These are phyloP conservation scores for Babesia bovis DNA, from an alignment of 169 alveolate species.

Conservation along the genomic window DNA sequence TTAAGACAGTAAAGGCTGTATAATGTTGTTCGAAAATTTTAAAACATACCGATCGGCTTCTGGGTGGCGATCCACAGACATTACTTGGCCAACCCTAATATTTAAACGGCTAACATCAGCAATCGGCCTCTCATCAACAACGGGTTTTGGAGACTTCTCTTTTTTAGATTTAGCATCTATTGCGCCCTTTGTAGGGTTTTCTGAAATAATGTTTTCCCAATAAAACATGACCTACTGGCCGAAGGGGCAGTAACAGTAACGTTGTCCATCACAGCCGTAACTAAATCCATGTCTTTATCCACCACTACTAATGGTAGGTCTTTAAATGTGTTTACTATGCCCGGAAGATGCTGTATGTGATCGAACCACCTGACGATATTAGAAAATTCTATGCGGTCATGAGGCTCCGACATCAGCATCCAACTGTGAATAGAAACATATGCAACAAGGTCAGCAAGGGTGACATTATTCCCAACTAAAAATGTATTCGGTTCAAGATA, in stretches of 20 bases:
- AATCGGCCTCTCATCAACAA: slow-evolving; percentile 63
- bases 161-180: slow-evolving; percentile 22
- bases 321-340: slow-evolving; percentile 52
- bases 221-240: background rate
- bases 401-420: slow-evolving; percentile 53
- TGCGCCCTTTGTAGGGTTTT: slow-evolving; percentile 19
- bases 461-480: slow-evolving; percentile 36
- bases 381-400: slow-evolving; percentile 40
- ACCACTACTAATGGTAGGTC: slow-evolving; percentile 31
- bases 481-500: slow-evolving; percentile 53
- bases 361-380: slow-evolving; percentile 69
- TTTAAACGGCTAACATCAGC: slow-evolving; percentile 73
- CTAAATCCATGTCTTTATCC: slow-evolving; percentile 31
- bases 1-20: slow-evolving; percentile 71
- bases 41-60: slow-evolving; percentile 71
- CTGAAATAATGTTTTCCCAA: slow-evolving; percentile 5
- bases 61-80: slow-evolving; percentile 73
- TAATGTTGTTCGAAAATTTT: background rate
- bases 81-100: slow-evolving; percentile 70
- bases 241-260: slow-evolving; percentile 13
- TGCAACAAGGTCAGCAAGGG: slow-evolving; percentile 62
- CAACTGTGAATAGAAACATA: slow-evolving; percentile 52
- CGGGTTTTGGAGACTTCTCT: slow-evolving; percentile 38
- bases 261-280: slow-evolving; percentile 43
- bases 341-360: slow-evolving; percentile 70